A percentile compares a stretch with the other conserved stretches of the same genome.
Evolutionary conservation across 805 yeast species (phyloP).

Genomic region (Candida qinlingensis): DNA sequence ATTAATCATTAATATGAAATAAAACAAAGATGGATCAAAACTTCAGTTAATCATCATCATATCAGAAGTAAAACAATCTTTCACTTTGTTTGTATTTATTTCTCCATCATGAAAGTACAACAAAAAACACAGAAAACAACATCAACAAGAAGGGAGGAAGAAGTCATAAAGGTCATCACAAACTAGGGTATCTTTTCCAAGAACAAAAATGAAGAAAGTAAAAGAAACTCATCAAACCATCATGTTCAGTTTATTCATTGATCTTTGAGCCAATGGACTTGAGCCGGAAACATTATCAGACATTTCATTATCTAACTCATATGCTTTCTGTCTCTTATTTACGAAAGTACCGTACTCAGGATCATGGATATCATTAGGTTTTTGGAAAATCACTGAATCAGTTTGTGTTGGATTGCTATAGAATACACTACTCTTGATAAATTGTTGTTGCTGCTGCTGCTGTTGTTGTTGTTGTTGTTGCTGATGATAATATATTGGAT

Average conservation of each 20-base stretch:
- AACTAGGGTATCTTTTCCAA: no score
- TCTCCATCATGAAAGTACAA: neutral
- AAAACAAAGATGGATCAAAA: no score
- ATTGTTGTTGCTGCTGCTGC: neutral
- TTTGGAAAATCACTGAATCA: neutral
- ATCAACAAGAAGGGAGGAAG: neutral
- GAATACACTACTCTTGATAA: slow-evolving; percentile 2
- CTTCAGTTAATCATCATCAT: neutral
- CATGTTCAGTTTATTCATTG: slow-evolving; percentile 9
- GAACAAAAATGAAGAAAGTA: no score
- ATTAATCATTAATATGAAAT: neutral
- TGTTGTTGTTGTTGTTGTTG: slow-evolving; percentile 3
- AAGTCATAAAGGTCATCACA: neutral
- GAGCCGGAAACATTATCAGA: slow-evolving; percentile 1
- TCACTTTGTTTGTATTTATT: no score
- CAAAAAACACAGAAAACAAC: neutral
- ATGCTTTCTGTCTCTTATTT: slow-evolving; percentile 5
- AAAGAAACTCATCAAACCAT: slow-evolving; percentile 1
- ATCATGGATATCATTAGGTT: slow-evolving; percentile 4
- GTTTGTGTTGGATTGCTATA: neutral
- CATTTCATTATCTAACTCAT: neutral
- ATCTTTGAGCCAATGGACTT: slow-evolving; percentile 10
- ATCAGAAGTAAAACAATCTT: neutral
- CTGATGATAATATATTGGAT: slow-evolving; percentile 6
- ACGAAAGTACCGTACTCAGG: slow-evolving; percentile 3